A percentile compares a stretch with the other conserved stretches of the same genome.
phyloP scores from a whole-genome alignment of 1,139 yeast species.

The Candida sanyaensis region DNA sequence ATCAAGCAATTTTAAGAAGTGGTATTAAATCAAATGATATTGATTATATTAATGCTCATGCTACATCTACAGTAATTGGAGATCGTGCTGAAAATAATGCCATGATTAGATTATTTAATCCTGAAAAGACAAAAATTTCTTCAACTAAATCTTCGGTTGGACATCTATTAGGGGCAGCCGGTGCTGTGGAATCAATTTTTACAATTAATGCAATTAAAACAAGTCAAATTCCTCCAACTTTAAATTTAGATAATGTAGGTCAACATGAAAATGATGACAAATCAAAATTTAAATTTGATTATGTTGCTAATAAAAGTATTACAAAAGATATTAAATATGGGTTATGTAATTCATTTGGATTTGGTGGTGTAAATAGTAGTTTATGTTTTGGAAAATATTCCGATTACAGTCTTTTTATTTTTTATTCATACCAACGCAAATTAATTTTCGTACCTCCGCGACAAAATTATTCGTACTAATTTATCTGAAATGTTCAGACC shows the following conservation, averaged over 20 bases:
- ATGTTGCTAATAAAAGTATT: slow-evolving; percentile 54
- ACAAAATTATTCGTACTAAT: no score
- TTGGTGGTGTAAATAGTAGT: slow-evolving; percentile 94
- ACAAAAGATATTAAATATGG: slow-evolving; percentile 53
- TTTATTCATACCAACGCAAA: no score
- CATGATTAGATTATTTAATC: slow-evolving; percentile 52
- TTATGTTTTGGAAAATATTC: slow-evolving; percentile 23
- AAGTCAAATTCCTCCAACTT: slow-evolving; percentile 72
- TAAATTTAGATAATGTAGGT: slow-evolving; percentile 63
- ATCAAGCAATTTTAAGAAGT: slow-evolving; percentile 63
- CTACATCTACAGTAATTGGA: slow-evolving; percentile 89
- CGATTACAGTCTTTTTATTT: no score
- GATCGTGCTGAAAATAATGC: slow-evolving; percentile 88
- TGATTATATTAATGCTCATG: slow-evolving; percentile 92
- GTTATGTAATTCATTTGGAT: slow-evolving; percentile 89
- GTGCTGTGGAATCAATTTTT: slow-evolving; percentile 87
- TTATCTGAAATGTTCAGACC: no score
- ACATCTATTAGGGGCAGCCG: slow-evolving; percentile 94
- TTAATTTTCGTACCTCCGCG: no score
- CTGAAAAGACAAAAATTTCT: slow-evolving; percentile 51
- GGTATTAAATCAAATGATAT: slow-evolving; percentile 44
- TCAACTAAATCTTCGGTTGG: slow-evolving; percentile 94
- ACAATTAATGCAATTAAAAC: slow-evolving; percentile 66
- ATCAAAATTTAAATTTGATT: slow-evolving; percentile 55
- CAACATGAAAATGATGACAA: slow-evolving; percentile 42